Evolutionary conservation across 1,284 basidiomycete genomes (phyloP).

Genomic region (Cutaneotrichosporon spelunceum): DNA sequence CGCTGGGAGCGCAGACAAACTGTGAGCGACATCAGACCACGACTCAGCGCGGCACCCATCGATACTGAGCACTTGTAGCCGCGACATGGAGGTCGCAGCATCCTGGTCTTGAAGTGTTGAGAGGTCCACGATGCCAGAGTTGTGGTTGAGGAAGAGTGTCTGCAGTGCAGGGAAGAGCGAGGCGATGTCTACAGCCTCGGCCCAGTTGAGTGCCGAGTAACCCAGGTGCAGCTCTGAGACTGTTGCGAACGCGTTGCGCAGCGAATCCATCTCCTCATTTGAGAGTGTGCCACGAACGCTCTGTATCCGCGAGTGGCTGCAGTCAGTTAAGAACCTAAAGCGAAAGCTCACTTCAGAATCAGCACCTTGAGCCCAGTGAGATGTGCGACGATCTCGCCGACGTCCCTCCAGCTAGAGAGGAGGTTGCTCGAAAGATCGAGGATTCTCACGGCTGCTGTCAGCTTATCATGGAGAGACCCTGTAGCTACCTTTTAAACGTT

Average conservation of each 20-base stretch:
- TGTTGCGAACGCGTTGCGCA: slow-evolving; percentile 56
- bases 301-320: slow-evolving; percentile 58
- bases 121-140: slow-evolving; percentile 44
- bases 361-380: slow-evolving; percentile 65
- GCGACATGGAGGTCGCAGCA: slow-evolving; percentile 14
- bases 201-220: slow-evolving; percentile 66
- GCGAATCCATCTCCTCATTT: slow-evolving; percentile 19
- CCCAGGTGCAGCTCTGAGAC: slow-evolving; percentile 74
- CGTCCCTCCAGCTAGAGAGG: slow-evolving; percentile 66
- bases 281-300: slow-evolving; percentile 54
- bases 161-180: slow-evolving; percentile 61
- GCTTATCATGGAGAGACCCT: background rate
- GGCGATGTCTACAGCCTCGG: slow-evolving; percentile 57
- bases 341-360: slow-evolving; percentile 64
- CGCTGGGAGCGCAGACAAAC: slow-evolving; percentile 57
- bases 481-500: slow-evolving; percentile 31
- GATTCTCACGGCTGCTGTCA: slow-evolving; percentile 63
- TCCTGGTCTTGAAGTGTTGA: background rate
- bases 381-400: slow-evolving; percentile 64
- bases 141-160: slow-evolving; percentile 73
- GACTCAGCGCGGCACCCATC: slow-evolving; percentile 65
- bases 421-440: slow-evolving; percentile 81
- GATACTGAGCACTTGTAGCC: slow-evolving; percentile 65
- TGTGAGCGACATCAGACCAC: slow-evolving; percentile 60
- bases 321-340: slow-evolving; percentile 18